Evolutionary conservation across 176 grass and related monocot species (phyloP).

Genomic region (Saccharum spontaneum): DNA sequence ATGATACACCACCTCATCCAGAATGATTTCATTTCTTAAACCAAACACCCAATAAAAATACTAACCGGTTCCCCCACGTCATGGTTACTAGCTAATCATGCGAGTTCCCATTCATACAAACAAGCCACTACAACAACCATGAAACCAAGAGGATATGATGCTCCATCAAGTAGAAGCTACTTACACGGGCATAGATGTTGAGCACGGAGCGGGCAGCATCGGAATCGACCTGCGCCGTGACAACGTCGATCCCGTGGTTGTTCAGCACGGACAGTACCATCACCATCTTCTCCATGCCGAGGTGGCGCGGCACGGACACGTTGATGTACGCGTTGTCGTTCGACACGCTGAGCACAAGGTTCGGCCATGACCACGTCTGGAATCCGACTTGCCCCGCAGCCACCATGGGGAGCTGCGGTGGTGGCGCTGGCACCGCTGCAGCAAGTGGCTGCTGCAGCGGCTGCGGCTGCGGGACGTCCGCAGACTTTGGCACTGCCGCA

Average conservation of each 20-base stretch:
- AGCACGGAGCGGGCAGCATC: constrained; percentile 25
- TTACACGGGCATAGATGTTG: constrained; percentile 66
- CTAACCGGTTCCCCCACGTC: too few species aligned
- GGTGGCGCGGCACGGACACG: constrained; percentile 27
- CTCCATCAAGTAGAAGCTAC: constrained; percentile 7
- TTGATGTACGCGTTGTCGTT: constrained; percentile 50
- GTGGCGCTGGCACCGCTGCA: not conserved
- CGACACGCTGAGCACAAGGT: constrained; percentile 50
- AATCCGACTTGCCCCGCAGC: constrained; percentile 24
- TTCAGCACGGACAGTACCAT: constrained; percentile 49
- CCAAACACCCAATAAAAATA: too few species aligned
- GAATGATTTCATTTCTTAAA: too few species aligned
- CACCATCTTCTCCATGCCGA: constrained; percentile 20
- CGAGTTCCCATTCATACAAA: too few species aligned
- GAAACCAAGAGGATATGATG: not conserved
- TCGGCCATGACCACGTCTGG: constrained; percentile 61
- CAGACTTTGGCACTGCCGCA: not conserved
- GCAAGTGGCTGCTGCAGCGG: not conserved
- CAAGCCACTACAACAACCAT: not conserved
- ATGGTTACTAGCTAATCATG: too few species aligned
- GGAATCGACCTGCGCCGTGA: constrained; percentile 37
- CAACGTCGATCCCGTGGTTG: constrained; percentile 57
- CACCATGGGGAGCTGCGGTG: not conserved
- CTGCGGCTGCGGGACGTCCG: not conserved
- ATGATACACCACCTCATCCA: too few species aligned